These are phyloP conservation scores for Diplogelasinospora grovesii DNA, from an alignment of 495 filamentous ascomycete species.

Conservation along the genomic window DNA sequence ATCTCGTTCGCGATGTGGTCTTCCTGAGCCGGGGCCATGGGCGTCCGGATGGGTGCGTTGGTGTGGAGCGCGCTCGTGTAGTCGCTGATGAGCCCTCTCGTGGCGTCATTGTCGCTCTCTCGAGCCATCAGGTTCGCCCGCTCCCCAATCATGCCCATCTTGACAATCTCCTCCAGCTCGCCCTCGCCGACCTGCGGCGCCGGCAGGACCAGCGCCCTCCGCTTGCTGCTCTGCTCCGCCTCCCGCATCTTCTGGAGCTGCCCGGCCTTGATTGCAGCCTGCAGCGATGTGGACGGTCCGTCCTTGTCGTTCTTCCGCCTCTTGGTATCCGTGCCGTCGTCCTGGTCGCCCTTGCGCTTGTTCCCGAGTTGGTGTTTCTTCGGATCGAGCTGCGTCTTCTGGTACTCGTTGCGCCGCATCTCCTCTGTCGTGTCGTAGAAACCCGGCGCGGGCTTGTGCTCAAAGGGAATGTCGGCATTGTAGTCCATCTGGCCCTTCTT, in stretches of 20 bases:
- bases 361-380: constrained; percentile 92
- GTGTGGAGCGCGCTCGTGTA: constrained; percentile 76
- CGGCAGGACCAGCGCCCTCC: constrained; percentile 71
- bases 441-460: constrained; percentile 80
- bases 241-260: constrained; percentile 95
- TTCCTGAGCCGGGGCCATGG: constrained; percentile 81
- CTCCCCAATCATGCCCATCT: constrained; percentile 94
- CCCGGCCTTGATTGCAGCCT: constrained; percentile 88
- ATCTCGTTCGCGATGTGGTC: constrained; percentile 96
- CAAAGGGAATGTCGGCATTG: constrained; percentile 97
- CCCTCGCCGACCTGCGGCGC: constrained; percentile 84
- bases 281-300: constrained; percentile 63
- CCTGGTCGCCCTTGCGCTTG: constrained; percentile 87
- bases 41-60: constrained; percentile 84
- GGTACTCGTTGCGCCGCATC: constrained; percentile 69
- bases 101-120: constrained; percentile 77
- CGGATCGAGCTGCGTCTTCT: constrained; percentile 85
- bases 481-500: constrained; percentile 99
- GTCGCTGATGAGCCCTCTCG: constrained; percentile 76
- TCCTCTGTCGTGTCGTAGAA: constrained; percentile 94
- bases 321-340: constrained; percentile 77
- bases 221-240: constrained; percentile 92
- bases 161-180: constrained; percentile 96
- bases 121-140: constrained; percentile 70
- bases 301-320: constrained; percentile 80